Base-by-base conservation (phyloP, 768 basidiomycete genomes). In the Lyophyllum shimeji region DNA sequence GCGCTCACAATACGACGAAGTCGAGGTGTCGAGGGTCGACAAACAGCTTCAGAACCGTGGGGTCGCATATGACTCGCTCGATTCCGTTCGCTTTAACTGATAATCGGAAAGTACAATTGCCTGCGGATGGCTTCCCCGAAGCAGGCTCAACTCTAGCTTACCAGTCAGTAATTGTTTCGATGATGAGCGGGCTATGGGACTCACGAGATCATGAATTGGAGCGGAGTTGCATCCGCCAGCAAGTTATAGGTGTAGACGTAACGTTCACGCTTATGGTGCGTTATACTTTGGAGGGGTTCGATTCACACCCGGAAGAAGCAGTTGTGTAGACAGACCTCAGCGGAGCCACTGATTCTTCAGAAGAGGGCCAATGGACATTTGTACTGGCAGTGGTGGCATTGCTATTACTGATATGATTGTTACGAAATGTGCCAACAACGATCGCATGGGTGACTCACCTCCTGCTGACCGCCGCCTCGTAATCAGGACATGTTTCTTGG, bases 1-100 rank as follows among this genome's bases (percentile, higher is more conserved):
- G 52, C 33, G 73, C 75, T 64, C 62, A 87, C 86, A 87, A 87
- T 18, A 87, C 82, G 24, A 77, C 73, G 61, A 87, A 88, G 31
- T 84, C 76, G 11, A 88, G 73, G 34, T 59, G 67, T 37, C 80
- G 72, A 3, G 85, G 85, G 58, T 87, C 81, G 24, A 85, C 69
- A 21, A 66, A 67, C 21, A 87, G 70, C 37, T 65, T 76, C 56
- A 83, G 69, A 27, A 71, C 69, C 15, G 77, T 60, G 1, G 85
- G 78, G 31, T 79, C 76, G 48, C 79, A 74, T 17, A 87, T 49
- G 12, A 75, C 70, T 12, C 85, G 75, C 68, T 86, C 83, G 45
- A 86, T 73, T 7, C 78, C 75, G 58, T 83, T 80, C 20, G 75
- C 69, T 68, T 80, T 82, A 63, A 85, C 67, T 15, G 82, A 79